Evolutionary conservation across 768 basidiomycete genomes (phyloP), one percentile per base, ranked within the genome.

Genomic region (Mycena galericulata): DNA sequence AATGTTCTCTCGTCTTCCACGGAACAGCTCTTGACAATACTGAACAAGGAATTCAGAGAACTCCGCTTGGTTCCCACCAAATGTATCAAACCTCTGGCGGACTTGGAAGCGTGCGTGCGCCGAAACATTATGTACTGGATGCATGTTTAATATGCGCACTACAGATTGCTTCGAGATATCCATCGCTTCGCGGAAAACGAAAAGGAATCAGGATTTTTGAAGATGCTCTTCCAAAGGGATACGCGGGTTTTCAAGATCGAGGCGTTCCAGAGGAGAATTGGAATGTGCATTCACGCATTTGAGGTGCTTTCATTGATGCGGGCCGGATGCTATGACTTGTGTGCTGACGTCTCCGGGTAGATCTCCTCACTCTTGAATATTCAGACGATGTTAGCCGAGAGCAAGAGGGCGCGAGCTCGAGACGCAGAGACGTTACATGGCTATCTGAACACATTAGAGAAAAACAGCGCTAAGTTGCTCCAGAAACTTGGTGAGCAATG

Each of bases 161-260:
- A 15, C 29, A 59, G 58, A 15, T n/a, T 59, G 5, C 32, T 59
- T 2, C 30, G 34, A 14, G 59, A 60, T 45, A 27, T 60, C n/a
- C 59, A 60, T 27, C 29, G 36, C 36, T 60, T 49, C 26, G 46
- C 49, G n/a, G 27, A 47, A 15, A 46, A 29, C 10, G 45, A 60
- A 29, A 45, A 60, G 24, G 59, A 26, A 2, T 32, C 32, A 4
- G 46, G 32, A 8, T 60, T 60, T 15, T 2, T 60, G 11, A 47
- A 46, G 14, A 30, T 46, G 5, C 26, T 60, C 8, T 60, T 34
- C 14, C 22, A 60, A 7, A 36, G n/a, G 20, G 59, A 60, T 9
- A 14, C 59, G 14, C n/a, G 29, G 1, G 14, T 60, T 18, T 7
- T 26, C 9, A 26, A 1, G 4, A 60, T 60, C 8, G 61, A 62